Evolutionary conservation across 805 yeast species (phyloP).

Genomic region (Yamadazyma takamatsuzukensis): DNA sequence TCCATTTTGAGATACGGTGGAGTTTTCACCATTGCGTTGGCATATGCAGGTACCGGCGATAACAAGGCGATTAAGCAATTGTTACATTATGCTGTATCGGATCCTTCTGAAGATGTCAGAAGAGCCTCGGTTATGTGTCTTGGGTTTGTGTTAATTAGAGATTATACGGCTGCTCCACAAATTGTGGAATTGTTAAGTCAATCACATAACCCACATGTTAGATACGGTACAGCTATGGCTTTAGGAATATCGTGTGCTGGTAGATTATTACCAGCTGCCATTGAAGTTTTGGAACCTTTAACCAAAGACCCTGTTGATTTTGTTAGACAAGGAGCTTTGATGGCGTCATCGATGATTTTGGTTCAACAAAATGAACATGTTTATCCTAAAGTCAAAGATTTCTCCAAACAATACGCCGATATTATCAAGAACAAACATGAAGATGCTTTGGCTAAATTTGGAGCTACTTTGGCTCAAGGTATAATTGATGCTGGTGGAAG

Average conservation of each 20-base stretch:
- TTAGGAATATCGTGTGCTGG: slow-evolving; percentile 97
- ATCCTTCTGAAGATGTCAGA: slow-evolving; percentile 93
- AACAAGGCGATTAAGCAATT: slow-evolving; percentile 81
- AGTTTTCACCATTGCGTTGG: slow-evolving; percentile 88
- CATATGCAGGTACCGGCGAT: slow-evolving; percentile 95
- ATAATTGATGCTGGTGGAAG: slow-evolving; percentile 98
- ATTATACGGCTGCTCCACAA: slow-evolving; percentile 90
- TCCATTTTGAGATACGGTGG: slow-evolving; percentile 93
- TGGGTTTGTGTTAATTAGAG: slow-evolving; percentile 88
- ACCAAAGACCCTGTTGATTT: slow-evolving; percentile 93
- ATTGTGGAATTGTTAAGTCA: slow-evolving; percentile 90
- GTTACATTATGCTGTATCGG: slow-evolving; percentile 92
- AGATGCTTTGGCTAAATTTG: slow-evolving; percentile 95
- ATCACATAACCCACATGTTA: slow-evolving; percentile 95
- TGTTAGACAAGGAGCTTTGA: slow-evolving; percentile 96
- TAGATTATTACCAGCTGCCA: slow-evolving; percentile 79
- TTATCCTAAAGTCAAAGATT: slow-evolving; percentile 72
- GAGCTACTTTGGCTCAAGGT: slow-evolving; percentile 96
- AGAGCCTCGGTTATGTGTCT: slow-evolving; percentile 91
- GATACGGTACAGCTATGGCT: slow-evolving; percentile 97
- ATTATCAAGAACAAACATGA: slow-evolving; percentile 87
- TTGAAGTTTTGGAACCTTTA: slow-evolving; percentile 89
- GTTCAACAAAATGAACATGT: slow-evolving; percentile 82
- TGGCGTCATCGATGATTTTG: slow-evolving; percentile 86
- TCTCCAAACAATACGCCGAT: slow-evolving; percentile 69